Conservation (phyloP, 2,329 filamentous ascomycete genomes). For the Coniochaeta sp. region DNA sequence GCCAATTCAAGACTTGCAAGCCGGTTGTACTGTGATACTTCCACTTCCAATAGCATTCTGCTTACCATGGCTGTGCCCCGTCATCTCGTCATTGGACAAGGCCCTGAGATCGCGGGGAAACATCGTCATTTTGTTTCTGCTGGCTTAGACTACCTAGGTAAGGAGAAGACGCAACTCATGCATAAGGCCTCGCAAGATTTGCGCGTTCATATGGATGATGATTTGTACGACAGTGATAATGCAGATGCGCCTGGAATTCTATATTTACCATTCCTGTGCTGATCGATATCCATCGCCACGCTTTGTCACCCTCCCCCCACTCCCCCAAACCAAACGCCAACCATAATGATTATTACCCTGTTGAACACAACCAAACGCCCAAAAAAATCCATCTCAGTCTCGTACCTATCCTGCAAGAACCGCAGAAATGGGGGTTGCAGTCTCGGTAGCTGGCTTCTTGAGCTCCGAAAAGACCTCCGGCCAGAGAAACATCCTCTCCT, state of each 20-base stretch:
- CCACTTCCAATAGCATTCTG: neutral
- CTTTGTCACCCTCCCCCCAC: neutral
- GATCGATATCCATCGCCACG: neutral
- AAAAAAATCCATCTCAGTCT: neutral
- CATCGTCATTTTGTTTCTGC: neutral
- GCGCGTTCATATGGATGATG: neutral
- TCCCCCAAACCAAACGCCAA: neutral
- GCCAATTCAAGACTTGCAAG: no score
- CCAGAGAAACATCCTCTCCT: conserved; percentile 58
- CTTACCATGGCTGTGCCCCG: neutral
- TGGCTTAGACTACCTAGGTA: no score
- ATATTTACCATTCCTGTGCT: neutral
- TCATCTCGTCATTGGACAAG: neutral
- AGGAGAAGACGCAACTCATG: neutral
- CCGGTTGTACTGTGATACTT: no score
- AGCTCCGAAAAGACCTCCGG: conserved; percentile 45
- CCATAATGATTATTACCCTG: neutral
- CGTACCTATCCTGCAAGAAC: neutral
- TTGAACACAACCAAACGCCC: neutral
- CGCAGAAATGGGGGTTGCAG: neutral
- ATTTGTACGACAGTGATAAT: no score
- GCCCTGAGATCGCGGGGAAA: neutral
- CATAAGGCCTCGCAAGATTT: neutral
- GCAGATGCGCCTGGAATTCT: no score
- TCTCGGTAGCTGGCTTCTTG: conserved; percentile 7